Evolutionary conservation across 768 basidiomycete genomes (phyloP).

Genomic region (Lactifluus echinatus): DNA sequence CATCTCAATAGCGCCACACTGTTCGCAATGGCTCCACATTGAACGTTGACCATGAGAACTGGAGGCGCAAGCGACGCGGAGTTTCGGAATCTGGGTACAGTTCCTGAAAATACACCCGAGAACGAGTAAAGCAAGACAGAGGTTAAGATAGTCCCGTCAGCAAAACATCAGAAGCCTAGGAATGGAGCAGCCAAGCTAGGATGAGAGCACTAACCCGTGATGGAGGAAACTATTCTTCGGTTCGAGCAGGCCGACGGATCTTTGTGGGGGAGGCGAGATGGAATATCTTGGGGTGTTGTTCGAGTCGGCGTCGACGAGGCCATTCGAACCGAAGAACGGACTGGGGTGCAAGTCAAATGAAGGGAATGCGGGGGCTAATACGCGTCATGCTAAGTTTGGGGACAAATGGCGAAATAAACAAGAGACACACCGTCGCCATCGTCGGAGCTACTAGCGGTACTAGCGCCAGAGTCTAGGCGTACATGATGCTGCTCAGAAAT

Average conservation of each 20-base stretch:
- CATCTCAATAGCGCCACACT: slow-evolving; percentile 85
- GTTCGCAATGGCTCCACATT: slow-evolving; percentile 86
- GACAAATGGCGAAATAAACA: background rate
- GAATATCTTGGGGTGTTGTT: slow-evolving; percentile 23
- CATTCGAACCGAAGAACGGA: slow-evolving; percentile 21
- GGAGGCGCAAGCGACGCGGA: slow-evolving; percentile 69
- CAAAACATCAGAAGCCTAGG: background rate
- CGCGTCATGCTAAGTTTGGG: slow-evolving; percentile 25
- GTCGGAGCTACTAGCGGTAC: slow-evolving; percentile 38
- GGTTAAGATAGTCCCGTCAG: slow-evolving; percentile 12
- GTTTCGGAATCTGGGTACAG: slow-evolving; percentile 76
- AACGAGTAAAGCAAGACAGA: background rate
- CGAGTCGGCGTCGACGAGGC: slow-evolving; percentile 42
- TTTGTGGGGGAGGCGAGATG: slow-evolving; percentile 34
- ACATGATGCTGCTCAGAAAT: slow-evolving; percentile 43
- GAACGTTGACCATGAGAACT: slow-evolving; percentile 61
- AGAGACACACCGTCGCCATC: slow-evolving; percentile 31
- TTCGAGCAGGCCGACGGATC: slow-evolving; percentile 55
- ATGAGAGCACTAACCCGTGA: slow-evolving; percentile 50
- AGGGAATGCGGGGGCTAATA: slow-evolving; percentile 42
- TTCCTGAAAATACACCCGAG: slow-evolving; percentile 32
- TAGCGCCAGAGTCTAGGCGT: slow-evolving; percentile 58
- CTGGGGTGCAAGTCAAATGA: slow-evolving; percentile 46
- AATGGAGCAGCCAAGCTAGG: background rate
- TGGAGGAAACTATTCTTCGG: slow-evolving; percentile 51